A percentile compares a stretch with the other conserved stretches of the same genome.
Conservation (phyloP, 495 filamentous ascomycete species). For the Rostrohypoxylon terebratum region DNA sequence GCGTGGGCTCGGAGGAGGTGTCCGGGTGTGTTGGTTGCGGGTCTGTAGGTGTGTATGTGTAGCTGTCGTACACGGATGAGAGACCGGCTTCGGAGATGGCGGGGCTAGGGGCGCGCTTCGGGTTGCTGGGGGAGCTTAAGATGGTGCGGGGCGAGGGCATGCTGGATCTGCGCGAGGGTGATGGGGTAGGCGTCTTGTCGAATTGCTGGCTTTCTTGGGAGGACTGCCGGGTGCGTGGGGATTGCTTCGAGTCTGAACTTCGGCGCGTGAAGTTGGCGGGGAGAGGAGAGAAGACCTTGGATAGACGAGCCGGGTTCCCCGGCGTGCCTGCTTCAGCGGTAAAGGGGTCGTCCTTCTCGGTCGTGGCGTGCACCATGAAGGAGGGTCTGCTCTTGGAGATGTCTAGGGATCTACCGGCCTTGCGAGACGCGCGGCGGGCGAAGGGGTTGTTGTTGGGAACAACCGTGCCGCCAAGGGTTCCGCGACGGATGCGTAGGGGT, state of each 20-base stretch:
- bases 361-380: conserved; percentile 6
- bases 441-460: background rate
- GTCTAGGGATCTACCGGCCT: background rate
- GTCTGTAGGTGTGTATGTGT: conserved; percentile 32
- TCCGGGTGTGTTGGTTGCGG: background rate
- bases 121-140: conserved; percentile 31
- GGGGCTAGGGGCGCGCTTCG: conserved; percentile 37
- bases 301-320: conserved; percentile 40
- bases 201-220: background rate
- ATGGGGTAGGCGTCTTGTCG: conserved; percentile 39
- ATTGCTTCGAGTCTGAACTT: background rate
- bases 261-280: conserved; percentile 19
- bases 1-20: background rate
- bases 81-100: conserved; percentile 45
- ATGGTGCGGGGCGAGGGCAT: conserved; percentile 38
- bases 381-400: conserved; percentile 11
- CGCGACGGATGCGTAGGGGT: conserved; percentile 31
- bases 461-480: conserved; percentile 27
- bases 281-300: conserved; percentile 43
- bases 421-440: background rate
- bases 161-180: conserved; percentile 24
- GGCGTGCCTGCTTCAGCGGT: conserved; percentile 19
- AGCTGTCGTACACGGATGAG: conserved; percentile 50
- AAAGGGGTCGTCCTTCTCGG: conserved; percentile 42
- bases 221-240: background rate